Percentiles rank a stretch among this genome's conserved stretches.
Evolutionary conservation across 2,329 filamentous ascomycete species (phyloP).

Genomic region (Calonectria hongkongensis): DNA sequence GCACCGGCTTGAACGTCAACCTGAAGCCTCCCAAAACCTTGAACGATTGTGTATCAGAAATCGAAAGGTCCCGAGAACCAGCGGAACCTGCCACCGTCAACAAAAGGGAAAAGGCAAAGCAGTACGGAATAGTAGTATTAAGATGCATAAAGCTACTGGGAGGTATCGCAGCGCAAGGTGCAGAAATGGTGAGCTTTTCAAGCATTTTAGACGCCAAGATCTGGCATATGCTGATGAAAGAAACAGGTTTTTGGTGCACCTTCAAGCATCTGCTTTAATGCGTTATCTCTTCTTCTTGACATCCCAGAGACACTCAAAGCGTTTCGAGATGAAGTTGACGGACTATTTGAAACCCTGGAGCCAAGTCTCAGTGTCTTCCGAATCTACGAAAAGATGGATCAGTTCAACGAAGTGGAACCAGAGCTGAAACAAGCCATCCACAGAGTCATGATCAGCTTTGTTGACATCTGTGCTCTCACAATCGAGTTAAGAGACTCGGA

Average conservation of each 20-base stretch:
- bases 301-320: conserved; percentile 11
- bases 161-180: background rate
- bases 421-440: conserved; percentile 11
- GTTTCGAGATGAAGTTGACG: conserved; percentile 1
- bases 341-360: conserved; percentile 9
- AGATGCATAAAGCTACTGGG: conserved; percentile 6
- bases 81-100: background rate
- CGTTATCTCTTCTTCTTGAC: conserved; percentile 2
- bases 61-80: background rate
- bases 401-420: conserved; percentile 16
- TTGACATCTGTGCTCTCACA: conserved; percentile 13
- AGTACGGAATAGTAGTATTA: conserved; percentile 1
- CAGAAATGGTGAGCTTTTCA: background rate
- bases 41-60: conserved; percentile 10
- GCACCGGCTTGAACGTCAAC: conserved; percentile 5
- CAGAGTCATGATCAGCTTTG: conserved; percentile 16
- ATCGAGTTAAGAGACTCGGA: conserved; percentile 17
- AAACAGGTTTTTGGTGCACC: conserved; percentile 6
- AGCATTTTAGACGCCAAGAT: background rate
- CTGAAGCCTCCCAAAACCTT: conserved; percentile 9
- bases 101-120: conserved; percentile 13
- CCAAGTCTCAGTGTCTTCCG: conserved; percentile 9
- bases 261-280: conserved; percentile 5
- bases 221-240: background rate
- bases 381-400: conserved; percentile 22